These are phyloP conservation scores for Pogostemon cablin DNA, from an alignment of 257 asterid genomes.

Conservation along the genomic window DNA sequence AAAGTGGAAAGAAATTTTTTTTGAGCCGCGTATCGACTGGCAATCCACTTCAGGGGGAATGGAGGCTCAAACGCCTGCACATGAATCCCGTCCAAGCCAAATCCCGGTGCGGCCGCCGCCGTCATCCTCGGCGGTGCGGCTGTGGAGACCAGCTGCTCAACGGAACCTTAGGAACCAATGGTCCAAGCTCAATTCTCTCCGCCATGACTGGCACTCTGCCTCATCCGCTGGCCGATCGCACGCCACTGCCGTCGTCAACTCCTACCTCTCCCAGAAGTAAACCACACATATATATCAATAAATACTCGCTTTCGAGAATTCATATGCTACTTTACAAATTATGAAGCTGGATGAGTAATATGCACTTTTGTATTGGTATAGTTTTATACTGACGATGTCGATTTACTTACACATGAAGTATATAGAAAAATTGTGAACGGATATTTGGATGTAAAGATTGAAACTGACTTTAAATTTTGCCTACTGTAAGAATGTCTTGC, in stretches of 20 bases:
- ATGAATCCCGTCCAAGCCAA: slow-evolving; percentile 28
- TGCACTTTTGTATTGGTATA: background rate
- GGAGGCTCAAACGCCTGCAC: slow-evolving; percentile 33
- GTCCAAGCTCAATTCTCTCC: slow-evolving; percentile 65
- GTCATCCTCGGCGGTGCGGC: slow-evolving; percentile 48
- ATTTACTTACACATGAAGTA: slow-evolving; percentile 13
- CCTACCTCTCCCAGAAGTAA: slow-evolving; percentile 72
- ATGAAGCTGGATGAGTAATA: background rate
- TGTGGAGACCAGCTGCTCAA: slow-evolving; percentile 90
- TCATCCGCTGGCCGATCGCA: slow-evolving; percentile 66
- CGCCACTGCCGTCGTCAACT: slow-evolving; percentile 74
- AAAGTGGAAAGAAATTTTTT: no score
- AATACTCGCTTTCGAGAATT: background rate
- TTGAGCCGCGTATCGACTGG: no score
- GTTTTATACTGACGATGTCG: background rate
- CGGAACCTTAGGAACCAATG: slow-evolving; percentile 85
- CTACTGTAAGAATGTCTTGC: background rate
- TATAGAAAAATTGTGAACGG: background rate
- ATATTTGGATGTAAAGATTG: background rate
- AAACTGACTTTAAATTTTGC: background rate
- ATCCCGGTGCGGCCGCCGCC: slow-evolving; percentile 33
- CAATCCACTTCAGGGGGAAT: background rate
- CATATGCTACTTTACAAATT: background rate
- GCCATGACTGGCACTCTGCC: slow-evolving; percentile 68
- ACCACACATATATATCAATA: background rate